Conservation (phyloP, 345 rosid species). For the Populus nigra region DNA sequence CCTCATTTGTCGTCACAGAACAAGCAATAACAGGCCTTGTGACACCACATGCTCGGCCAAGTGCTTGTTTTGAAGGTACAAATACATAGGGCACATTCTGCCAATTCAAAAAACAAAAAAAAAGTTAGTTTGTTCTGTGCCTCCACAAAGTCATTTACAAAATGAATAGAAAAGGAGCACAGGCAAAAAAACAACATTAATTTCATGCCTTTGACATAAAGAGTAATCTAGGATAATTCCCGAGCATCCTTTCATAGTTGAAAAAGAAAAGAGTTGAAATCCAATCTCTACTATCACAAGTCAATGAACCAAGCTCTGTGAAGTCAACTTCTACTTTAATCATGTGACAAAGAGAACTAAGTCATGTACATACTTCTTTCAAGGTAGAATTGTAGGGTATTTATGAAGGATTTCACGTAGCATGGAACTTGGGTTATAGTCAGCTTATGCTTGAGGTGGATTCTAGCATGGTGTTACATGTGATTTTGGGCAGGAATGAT, state of each 20-base stretch:
- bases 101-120: constrained; percentile 19
- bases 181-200: neutral
- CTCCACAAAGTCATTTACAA: neutral
- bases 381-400: neutral
- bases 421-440: neutral
- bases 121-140: neutral
- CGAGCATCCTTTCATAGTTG: neutral
- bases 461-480: neutral
- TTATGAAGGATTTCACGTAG: neutral
- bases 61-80: constrained; percentile 95
- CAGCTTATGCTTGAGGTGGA: neutral
- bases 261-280: neutral
- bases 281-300: neutral
- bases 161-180: neutral
- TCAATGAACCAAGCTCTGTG: neutral
- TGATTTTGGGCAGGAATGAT: neutral
- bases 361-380: neutral
- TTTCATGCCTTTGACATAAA: neutral
- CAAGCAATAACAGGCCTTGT: constrained; percentile 91
- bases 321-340: neutral
- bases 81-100: constrained; percentile 98
- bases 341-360: neutral
- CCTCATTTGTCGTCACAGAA: constrained; percentile 84
- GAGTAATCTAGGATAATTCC: neutral
- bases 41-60: constrained; percentile 97